A percentile compares a stretch with the other conserved stretches of the same genome.
phyloP scores from a whole-genome alignment of 768 basidiomycete genomes.

The Termitomyces sp. region DNA sequence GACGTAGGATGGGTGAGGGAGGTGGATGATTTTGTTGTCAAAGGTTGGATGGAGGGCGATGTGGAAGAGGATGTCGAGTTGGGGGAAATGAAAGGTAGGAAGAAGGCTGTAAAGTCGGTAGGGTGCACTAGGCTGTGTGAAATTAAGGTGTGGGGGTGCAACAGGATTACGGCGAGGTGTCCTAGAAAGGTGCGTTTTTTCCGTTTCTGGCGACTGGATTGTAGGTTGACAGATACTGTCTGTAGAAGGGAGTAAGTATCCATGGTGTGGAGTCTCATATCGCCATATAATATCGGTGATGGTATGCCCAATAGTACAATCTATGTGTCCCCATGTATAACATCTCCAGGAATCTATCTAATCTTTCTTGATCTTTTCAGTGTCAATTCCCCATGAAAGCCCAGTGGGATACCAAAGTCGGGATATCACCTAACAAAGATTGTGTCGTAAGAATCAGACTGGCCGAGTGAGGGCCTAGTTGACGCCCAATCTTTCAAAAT shows the following conservation, averaged over 20 bases:
- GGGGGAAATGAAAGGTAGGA: constrained; percentile 12
- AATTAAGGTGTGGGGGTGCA: constrained; percentile 53
- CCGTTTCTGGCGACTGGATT: not conserved
- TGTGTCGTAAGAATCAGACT: no score
- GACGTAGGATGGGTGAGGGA: constrained; percentile 86
- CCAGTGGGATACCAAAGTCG: not conserved
- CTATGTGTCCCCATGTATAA: not conserved
- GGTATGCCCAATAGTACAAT: not conserved
- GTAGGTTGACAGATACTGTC: not conserved
- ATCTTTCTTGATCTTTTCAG: not conserved
- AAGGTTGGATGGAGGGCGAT: constrained; percentile 49
- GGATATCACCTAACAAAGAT: no score
- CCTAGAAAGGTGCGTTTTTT: constrained; percentile 30
- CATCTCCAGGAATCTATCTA: not conserved
- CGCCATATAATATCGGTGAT: not conserved
- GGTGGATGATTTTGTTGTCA: constrained; percentile 78
- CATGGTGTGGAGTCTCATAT: constrained; percentile 28
- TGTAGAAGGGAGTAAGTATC: constrained; percentile 24
- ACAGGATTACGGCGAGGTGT: constrained; percentile 36
- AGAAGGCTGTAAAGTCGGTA: constrained; percentile 9
- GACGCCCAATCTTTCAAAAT: no score
- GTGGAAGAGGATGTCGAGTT: constrained; percentile 10
- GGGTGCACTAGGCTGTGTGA: constrained; percentile 36
- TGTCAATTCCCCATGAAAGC: not conserved
- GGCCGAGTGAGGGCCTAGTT: no score